Evolutionary conservation across 192 early-diverging fungal species (phyloP), one percentile per base, ranked within the genome.

Genomic region (Haplosporangium gracile): DNA sequence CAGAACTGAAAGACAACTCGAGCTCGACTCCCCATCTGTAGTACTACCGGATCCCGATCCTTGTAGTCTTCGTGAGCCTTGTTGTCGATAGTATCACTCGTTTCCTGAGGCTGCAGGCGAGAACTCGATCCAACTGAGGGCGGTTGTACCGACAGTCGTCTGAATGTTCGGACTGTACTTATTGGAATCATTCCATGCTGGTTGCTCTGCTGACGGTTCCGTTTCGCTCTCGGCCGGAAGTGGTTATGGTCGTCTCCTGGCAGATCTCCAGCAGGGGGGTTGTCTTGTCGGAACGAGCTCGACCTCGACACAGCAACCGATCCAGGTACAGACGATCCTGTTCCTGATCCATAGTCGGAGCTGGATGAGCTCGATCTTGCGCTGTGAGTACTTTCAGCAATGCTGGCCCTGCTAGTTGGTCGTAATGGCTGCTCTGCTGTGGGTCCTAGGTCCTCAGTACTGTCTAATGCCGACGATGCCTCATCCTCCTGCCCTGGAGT

Each of bases 1-100:
- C 92, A 85, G 68, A 94, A 95, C 69, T 83, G 75, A 38, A 95
- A 91, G 9, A 86, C 75, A 22, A 94, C 90, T 13, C 82, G 49
- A 0, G 89, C 94, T 74, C 88, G 78, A n/a, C 88, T 83, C 13
- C 94, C 93, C 15, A 90, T 89, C 24, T 47, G 70, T 13, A 92
- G 34, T 40, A 81, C 79, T 42, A 40, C 68, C 5, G 77, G n/a
- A 32, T 76, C 78, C 29, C 70, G 72, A 2, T 63, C 74, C 32
- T 68, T 71, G 26, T 78, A 18, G 7, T 45, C 70, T 5, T 76
- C 55, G 26, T 47, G 20, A 69, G 57, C 38, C 7, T 71, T 4
- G 39, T 1, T 51, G 39, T 73, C 20, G 36, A 11, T 20, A 39
- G 34, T 24, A 8, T 75, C 45, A 55, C 18, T 45, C 45, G 71